Base-by-base conservation (phyloP, 78 protist genomes). In the Chrysochromulina tobinii region DNA sequence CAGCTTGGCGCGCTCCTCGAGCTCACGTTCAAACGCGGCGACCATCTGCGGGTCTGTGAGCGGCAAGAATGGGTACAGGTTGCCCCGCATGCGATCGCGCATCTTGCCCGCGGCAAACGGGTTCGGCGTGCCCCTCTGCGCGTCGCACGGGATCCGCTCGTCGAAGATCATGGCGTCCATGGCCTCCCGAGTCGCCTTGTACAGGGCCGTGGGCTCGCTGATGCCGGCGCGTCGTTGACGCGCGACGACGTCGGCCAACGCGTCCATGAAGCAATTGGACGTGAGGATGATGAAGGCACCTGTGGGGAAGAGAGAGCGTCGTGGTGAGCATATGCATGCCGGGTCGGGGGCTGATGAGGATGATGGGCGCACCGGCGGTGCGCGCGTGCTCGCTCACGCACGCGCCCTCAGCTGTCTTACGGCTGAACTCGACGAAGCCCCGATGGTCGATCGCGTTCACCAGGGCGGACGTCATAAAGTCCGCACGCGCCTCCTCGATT, bases 41-140 rank as follows among this genome's bases (percentile, higher is more conserved):
- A 50, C 57, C 83, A 50, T 50, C 83, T 75, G n/a, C 18, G 8
- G 25, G 11, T 4, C 58, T 1, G 57, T 17, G 14, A 75, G 57
- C 21, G 83, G 83, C 83, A 75, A 7, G 17, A 75, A 75, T 2
- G 83, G 83, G 58, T 15, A 50, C 25, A 50, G 25, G 83, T 75
- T 75, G n/a, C 83, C 83, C 12, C 57, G 83, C 83, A 75, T 75
- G 58, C 83, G 83, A 23, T 75, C 83, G 58, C 57, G 54, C 83
- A 75, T 75, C 83, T 75, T 75, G 57, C 83, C n/a, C 54, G 83
- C 54, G 25, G 83, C 83, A 14, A 75, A 50, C n/a, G 83, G 83
- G 27, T 21, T 18, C 27, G 54, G 27, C 18, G 23, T 27, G 57
- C 83, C 83, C n/a, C 18, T 21, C 4, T 11, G 18, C 25, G 3